Conservation (phyloP, 176 grass and related monocot species). For the Paspalum vaginatum region DNA sequence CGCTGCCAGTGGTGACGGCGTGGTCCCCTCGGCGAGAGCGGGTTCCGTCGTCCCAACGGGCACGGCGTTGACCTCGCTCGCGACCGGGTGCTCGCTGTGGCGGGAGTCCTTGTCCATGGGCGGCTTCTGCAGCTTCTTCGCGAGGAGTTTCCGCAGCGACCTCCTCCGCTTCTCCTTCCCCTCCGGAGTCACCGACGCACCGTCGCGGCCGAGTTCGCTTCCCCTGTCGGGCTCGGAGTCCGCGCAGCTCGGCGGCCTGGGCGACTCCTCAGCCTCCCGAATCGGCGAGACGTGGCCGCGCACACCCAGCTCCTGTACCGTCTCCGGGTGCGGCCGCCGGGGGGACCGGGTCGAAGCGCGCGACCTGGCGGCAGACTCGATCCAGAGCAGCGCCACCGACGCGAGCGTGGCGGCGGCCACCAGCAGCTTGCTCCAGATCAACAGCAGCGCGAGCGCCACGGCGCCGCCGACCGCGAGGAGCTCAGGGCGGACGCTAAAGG, state of each 20-base stretch:
- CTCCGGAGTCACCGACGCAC: neutral
- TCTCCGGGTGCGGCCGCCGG: conserved; percentile 18
- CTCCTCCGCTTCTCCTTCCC: conserved; percentile 45
- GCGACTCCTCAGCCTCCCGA: conserved; percentile 37
- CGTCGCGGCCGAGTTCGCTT: conserved; percentile 4
- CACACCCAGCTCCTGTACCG: neutral
- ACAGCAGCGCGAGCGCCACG: conserved; percentile 55
- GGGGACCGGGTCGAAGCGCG: neutral
- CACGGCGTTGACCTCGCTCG: conserved; percentile 23
- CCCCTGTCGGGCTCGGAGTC: conserved; percentile 42
- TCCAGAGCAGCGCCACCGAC: conserved; percentile 52
- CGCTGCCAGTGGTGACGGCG: neutral
- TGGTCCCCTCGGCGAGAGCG: neutral
- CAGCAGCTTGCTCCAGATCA: conserved; percentile 59
- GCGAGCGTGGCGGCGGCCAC: conserved; percentile 48
- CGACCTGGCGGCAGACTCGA: conserved; percentile 45
- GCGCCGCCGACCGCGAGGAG: conserved; percentile 44
- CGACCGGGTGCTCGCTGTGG: conserved; percentile 16
- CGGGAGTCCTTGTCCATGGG: neutral
- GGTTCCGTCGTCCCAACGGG: neutral
- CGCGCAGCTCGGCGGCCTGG: conserved; percentile 4
- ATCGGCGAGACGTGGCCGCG: conserved; percentile 55
- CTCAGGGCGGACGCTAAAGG: conserved; percentile 43
- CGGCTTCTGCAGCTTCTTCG: conserved; percentile 32
- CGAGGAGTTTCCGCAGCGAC: conserved; percentile 51